These are phyloP conservation scores for Mycena albidolilacea DNA, from an alignment of 768 basidiomycete species.

Conservation along the genomic window DNA sequence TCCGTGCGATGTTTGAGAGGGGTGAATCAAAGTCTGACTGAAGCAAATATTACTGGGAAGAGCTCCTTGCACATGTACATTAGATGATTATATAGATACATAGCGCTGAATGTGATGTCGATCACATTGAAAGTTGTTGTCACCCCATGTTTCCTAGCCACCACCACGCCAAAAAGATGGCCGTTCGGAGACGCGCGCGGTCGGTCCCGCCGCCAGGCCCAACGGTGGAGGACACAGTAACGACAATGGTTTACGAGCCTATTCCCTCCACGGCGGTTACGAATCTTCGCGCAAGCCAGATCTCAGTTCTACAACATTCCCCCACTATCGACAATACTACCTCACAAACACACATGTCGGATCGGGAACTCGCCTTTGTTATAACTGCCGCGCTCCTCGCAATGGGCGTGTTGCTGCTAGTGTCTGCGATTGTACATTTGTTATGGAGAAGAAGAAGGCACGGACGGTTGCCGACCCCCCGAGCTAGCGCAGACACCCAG, in stretches of 20 bases:
- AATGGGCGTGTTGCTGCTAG: slow-evolving; percentile 30
- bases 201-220: not conserved
- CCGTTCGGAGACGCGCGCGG: slow-evolving; percentile 12
- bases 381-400: slow-evolving; percentile 35
- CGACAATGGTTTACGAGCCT: slow-evolving; percentile 19
- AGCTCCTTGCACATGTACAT: not conserved
- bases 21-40: slow-evolving; percentile 36
- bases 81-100: too few relatives aligned
- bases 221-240: slow-evolving; percentile 14
- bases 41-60: slow-evolving; percentile 1
- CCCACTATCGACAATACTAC: not conserved
- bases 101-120: not conserved
- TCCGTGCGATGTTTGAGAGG: slow-evolving; percentile 56
- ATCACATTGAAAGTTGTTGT: slow-evolving; percentile 11
- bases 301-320: slow-evolving; percentile 5
- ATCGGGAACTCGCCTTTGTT: slow-evolving; percentile 36
- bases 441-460: slow-evolving; percentile 26
- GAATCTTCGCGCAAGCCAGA: slow-evolving; percentile 33
- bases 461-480: slow-evolving; percentile 1
- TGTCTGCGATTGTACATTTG: slow-evolving; percentile 17
- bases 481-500: slow-evolving; percentile 12
- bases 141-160: slow-evolving; percentile 19
- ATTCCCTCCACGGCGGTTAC: slow-evolving; percentile 9
- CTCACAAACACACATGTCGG: slow-evolving; percentile 21
- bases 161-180: slow-evolving; percentile 28